Evolutionary conservation across 2,329 filamentous ascomycete genomes (phyloP).

Genomic region (Fusarium decemcellulare): DNA sequence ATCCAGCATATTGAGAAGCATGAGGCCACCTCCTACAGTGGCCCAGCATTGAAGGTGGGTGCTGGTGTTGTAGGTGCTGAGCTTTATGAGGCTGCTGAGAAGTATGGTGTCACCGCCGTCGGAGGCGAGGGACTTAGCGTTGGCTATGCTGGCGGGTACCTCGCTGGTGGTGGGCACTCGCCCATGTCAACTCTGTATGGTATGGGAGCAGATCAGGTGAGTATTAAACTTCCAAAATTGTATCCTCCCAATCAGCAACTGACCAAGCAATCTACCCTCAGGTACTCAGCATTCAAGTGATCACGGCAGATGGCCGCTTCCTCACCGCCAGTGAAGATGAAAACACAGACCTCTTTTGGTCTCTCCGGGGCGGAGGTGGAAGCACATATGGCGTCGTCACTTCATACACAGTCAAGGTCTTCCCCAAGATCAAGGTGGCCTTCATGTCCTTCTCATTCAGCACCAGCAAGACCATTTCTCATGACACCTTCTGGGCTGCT

Average conservation of each 20-base stretch:
- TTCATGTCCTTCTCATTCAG: constrained; percentile 41
- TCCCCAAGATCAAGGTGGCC: constrained; percentile 48
- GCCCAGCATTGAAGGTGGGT: constrained; percentile 68
- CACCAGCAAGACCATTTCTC: constrained; percentile 27
- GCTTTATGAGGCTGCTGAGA: constrained; percentile 64
- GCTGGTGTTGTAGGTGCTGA: constrained; percentile 68
- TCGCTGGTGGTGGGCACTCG: constrained; percentile 41
- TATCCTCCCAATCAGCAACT: too few relatives aligned
- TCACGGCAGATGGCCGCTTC: constrained; percentile 37
- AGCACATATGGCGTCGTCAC: constrained; percentile 52
- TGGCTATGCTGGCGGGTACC: constrained; percentile 39
- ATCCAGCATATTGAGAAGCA: constrained; percentile 43
- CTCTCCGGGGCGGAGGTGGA: constrained; percentile 57
- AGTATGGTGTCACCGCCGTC: constrained; percentile 63
- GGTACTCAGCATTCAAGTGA: constrained; percentile 38
- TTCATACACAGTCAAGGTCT: constrained; percentile 56
- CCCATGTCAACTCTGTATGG: constrained; percentile 37
- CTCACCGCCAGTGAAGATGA: constrained; percentile 27
- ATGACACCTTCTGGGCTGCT: constrained; percentile 39
- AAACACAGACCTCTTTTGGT: constrained; percentile 52
- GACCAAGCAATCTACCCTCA: not conserved
- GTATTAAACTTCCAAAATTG: not conserved
- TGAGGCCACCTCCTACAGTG: constrained; percentile 50
- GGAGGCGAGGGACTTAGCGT: constrained; percentile 64
- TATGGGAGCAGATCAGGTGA: constrained; percentile 40